Conservation (phyloP, 2,329 filamentous ascomycete species). For the Phyllosticta paracitricarpa region DNA sequence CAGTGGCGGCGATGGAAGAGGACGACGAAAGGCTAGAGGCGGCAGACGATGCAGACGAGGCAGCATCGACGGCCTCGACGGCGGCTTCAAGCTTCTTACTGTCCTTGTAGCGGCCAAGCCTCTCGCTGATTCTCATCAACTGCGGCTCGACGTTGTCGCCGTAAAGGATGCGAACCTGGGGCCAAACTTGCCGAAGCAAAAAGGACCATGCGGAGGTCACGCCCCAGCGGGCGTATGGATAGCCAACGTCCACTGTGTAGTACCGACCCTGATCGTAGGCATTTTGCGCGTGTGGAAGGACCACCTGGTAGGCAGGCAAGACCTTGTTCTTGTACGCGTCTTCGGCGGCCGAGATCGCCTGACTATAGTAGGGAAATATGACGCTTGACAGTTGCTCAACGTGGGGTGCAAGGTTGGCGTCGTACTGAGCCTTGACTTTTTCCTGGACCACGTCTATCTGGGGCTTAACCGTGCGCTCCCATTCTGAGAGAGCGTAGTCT, state of each 20-base stretch:
- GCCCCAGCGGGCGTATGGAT: constrained; percentile 62
- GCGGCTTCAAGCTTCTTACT: constrained; percentile 53
- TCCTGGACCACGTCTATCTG: constrained; percentile 57
- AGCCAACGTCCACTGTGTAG: constrained; percentile 57
- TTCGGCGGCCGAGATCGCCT: constrained; percentile 51
- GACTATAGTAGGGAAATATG: constrained; percentile 63
- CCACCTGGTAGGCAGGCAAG: constrained; percentile 64
- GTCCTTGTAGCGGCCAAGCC: constrained; percentile 66
- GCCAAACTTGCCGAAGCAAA: constrained; percentile 68
- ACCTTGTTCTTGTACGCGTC: constrained; percentile 64
- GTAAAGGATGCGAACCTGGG: constrained; percentile 69
- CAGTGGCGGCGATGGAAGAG: constrained; percentile 16
- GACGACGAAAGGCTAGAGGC: constrained; percentile 6
- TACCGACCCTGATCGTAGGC: constrained; percentile 57
- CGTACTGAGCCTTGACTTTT: constrained; percentile 56
- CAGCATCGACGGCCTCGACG: constrained; percentile 42
- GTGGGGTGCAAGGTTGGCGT: constrained; percentile 61
- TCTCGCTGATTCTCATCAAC: constrained; percentile 80
- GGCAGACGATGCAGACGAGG: constrained; percentile 16
- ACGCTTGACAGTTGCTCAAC: constrained; percentile 50
- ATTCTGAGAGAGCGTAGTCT: constrained; percentile 58
- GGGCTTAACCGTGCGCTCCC: constrained; percentile 69
- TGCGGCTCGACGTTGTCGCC: constrained; percentile 92
- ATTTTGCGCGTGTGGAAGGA: constrained; percentile 62
- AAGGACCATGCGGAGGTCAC: constrained; percentile 63